These are phyloP conservation scores for Gyrodon lividus DNA, from an alignment of 768 basidiomycete genomes.

Conservation along the genomic window DNA sequence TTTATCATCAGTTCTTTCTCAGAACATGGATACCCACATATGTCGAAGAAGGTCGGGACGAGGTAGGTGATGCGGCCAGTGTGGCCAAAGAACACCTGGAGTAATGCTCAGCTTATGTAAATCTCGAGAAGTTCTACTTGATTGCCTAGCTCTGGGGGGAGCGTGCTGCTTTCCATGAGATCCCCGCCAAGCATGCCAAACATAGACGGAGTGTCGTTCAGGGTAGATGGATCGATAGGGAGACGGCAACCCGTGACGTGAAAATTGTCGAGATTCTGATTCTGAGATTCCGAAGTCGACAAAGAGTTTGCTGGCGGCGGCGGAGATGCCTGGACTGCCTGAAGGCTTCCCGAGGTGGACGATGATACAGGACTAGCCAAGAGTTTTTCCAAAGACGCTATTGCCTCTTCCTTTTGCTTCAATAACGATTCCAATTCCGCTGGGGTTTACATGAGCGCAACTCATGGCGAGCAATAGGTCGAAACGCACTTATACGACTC, in stretches of 20 bases:
- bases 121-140: background rate
- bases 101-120: background rate
- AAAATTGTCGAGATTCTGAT: background rate
- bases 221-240: background rate
- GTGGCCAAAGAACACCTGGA: slow-evolving; percentile 24
- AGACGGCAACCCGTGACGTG: background rate
- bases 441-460: slow-evolving; percentile 25
- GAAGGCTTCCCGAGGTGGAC: background rate
- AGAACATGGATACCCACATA: slow-evolving; percentile 44
- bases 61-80: slow-evolving; percentile 65
- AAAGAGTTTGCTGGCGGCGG: background rate
- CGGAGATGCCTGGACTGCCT: background rate
- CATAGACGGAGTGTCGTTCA: background rate
- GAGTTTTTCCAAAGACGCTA: slow-evolving; percentile 3
- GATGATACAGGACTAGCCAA: slow-evolving; percentile 1
- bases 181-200: background rate
- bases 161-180: background rate
- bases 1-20: background rate
- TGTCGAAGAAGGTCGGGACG: slow-evolving; percentile 61
- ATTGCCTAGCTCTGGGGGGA: slow-evolving; percentile 11
- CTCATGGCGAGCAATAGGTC: background rate
- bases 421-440: slow-evolving; percentile 70
- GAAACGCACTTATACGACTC: slow-evolving; percentile 59
- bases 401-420: slow-evolving; percentile 48
- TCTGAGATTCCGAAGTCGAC: background rate